These are phyloP conservation scores for Barnettozyma vustinii DNA, from an alignment of 805 yeast genomes.

Conservation along the genomic window DNA sequence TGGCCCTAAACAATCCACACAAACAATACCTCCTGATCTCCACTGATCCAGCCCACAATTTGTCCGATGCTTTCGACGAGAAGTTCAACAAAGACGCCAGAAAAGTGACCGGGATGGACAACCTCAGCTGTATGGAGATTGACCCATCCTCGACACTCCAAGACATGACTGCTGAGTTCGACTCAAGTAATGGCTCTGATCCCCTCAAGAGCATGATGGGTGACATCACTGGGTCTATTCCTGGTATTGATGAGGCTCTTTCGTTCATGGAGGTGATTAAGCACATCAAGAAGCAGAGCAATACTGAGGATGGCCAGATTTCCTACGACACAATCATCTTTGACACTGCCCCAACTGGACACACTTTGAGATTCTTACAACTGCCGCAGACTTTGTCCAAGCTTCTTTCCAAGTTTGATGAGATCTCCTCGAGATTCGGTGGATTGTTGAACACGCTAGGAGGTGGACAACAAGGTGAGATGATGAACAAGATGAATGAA, in stretches of 20 bases:
- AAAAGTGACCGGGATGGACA: conserved; percentile 80
- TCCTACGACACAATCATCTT: conserved; percentile 86
- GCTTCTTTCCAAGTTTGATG: conserved; percentile 80
- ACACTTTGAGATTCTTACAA: conserved; percentile 90
- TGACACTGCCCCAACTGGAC: conserved; percentile 99
- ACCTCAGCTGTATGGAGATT: conserved; percentile 96
- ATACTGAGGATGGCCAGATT: conserved; percentile 31
- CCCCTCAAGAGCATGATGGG: conserved; percentile 73
- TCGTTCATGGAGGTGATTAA: conserved; percentile 97
- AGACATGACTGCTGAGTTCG: conserved; percentile 61
- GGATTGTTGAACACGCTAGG: conserved; percentile 80
- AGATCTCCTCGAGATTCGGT: conserved; percentile 80
- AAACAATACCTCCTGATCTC: conserved; percentile 86
- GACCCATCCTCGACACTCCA: conserved; percentile 93
- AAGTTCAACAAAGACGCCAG: conserved; percentile 97
- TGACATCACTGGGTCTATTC: conserved; percentile 90
- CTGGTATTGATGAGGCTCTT: conserved; percentile 97
- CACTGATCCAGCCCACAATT: conserved; percentile 97
- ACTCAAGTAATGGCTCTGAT: conserved; percentile 32
- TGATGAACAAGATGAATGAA: conserved; percentile 73
- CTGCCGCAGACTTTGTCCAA: conserved; percentile 90
- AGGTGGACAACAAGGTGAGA: conserved; percentile 62
- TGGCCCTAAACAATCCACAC: conserved; percentile 74
- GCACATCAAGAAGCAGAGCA: conserved; percentile 78
- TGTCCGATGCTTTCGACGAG: conserved; percentile 97